Evolutionary conservation across 2,329 filamentous ascomycete species (phyloP).

Genomic region (Aspergillus udagawae): DNA sequence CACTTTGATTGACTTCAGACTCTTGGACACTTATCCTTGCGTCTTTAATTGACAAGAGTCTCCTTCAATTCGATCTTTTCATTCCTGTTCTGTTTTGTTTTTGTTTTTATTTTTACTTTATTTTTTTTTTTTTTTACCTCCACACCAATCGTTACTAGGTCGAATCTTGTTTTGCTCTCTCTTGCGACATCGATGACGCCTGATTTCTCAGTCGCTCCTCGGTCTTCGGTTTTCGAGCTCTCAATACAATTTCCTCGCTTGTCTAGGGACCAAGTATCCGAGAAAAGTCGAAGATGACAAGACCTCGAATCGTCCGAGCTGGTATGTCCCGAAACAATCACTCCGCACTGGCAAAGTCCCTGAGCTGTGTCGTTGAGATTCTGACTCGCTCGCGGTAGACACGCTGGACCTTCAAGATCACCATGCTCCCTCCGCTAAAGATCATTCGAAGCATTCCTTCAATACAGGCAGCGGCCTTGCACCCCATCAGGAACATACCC

Average conservation of each 20-base stretch:
- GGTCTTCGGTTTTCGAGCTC: neutral
- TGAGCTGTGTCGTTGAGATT: neutral
- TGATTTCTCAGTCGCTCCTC: neutral
- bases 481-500: slow-evolving; percentile 79
- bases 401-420: slow-evolving; percentile 92
- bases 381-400: slow-evolving; percentile 53
- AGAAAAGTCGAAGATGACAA: slow-evolving; percentile 30
- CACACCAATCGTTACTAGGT: neutral
- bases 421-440: slow-evolving; percentile 75
- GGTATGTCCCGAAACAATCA: slow-evolving; percentile 29
- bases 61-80: neutral
- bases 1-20: neutral
- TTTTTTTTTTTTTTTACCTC: neutral
- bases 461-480: slow-evolving; percentile 55
- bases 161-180: neutral
- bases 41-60: neutral
- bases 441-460: slow-evolving; percentile 61
- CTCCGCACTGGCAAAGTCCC: neutral
- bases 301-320: slow-evolving; percentile 44
- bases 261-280: neutral
- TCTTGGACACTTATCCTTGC: neutral
- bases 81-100: neutral
- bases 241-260: neutral
- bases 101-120: neutral
- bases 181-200: neutral